Percentiles rank a stretch among this genome's conserved stretches.
Evolutionary conservation across 2,329 filamentous ascomycete species (phyloP).

Genomic region (Clonostachys sp.): DNA sequence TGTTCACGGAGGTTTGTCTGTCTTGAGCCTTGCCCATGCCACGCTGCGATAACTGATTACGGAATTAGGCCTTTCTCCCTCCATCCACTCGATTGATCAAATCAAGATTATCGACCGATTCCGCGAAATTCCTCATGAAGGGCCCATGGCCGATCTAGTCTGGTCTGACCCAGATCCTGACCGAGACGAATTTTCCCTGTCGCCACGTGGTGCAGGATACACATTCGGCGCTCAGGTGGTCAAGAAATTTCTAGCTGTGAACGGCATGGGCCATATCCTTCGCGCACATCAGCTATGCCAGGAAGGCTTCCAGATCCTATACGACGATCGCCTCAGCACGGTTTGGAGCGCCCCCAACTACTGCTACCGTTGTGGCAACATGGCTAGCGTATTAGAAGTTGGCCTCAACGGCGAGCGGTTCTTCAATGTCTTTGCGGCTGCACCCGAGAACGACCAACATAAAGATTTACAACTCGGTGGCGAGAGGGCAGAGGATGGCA

Average conservation of each 20-base stretch:
- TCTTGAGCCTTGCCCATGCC: neutral
- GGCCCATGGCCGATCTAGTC: slow-evolving; percentile 98
- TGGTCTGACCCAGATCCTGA: slow-evolving; percentile 99
- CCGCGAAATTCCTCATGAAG: slow-evolving; percentile 96
- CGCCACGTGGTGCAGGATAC: slow-evolving; percentile 89
- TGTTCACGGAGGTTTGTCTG: slow-evolving; percentile 73
- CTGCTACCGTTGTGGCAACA: slow-evolving; percentile 92
- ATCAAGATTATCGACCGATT: slow-evolving; percentile 99
- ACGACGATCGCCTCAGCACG: slow-evolving; percentile 89
- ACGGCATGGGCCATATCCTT: slow-evolving; percentile 95
- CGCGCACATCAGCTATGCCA: slow-evolving; percentile 98
- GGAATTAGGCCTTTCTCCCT: slow-evolving; percentile 66
- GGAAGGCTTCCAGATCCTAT: slow-evolving; percentile 95
- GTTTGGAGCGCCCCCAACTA: slow-evolving; percentile 98
- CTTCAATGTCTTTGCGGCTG: slow-evolving; percentile 97
- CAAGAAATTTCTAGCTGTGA: slow-evolving; percentile 95
- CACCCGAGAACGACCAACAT: slow-evolving; percentile 89
- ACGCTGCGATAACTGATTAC: neutral
- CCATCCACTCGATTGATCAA: slow-evolving; percentile 97
- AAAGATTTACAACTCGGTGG: slow-evolving; percentile 76
- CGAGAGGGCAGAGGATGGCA: slow-evolving; percentile 65
- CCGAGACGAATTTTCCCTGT: slow-evolving; percentile 92
- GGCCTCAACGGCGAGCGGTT: slow-evolving; percentile 88
- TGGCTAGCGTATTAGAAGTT: slow-evolving; percentile 95
- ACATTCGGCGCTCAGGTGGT: slow-evolving; percentile 98